Percentiles rank a stretch among this genome's conserved stretches.
Evolutionary conservation across 192 early-diverging fungal species (phyloP).

Genomic region (Spizellomyces sp.): DNA sequence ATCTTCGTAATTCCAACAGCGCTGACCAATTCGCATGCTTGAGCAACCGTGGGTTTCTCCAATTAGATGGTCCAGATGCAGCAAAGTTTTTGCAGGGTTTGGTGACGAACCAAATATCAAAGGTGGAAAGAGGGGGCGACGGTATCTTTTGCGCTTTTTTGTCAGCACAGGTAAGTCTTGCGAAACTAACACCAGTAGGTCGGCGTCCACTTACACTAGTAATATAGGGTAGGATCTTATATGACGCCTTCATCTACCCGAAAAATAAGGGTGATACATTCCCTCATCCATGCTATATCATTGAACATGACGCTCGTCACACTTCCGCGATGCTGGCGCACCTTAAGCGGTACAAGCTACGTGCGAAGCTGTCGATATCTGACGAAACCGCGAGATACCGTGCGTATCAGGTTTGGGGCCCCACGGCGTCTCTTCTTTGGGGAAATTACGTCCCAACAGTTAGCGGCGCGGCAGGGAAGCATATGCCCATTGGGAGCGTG

Average conservation of each 20-base stretch:
- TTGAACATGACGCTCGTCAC: slow-evolving; percentile 74
- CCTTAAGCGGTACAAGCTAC: slow-evolving; percentile 75
- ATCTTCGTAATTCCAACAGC: neutral
- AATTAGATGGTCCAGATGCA: slow-evolving; percentile 66
- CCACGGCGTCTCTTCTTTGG: slow-evolving; percentile 42
- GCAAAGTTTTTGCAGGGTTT: slow-evolving; percentile 89
- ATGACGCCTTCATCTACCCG: slow-evolving; percentile 89
- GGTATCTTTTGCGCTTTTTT: slow-evolving; percentile 85
- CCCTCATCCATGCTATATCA: slow-evolving; percentile 68
- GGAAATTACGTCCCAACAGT: slow-evolving; percentile 1
- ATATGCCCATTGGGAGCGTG: slow-evolving; percentile 25
- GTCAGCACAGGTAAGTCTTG: slow-evolving; percentile 62
- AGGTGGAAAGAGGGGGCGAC: slow-evolving; percentile 66
- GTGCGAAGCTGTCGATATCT: slow-evolving; percentile 72
- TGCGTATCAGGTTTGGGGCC: slow-evolving; percentile 81
- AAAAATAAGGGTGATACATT: slow-evolving; percentile 59
- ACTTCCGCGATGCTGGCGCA: slow-evolving; percentile 59
- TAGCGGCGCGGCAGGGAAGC: slow-evolving; percentile 6
- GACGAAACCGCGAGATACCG: slow-evolving; percentile 65
- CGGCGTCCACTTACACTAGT: neutral
- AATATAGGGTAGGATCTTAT: slow-evolving; percentile 81
- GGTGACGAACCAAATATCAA: slow-evolving; percentile 84
- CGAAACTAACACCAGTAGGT: neutral
- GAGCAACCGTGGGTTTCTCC: slow-evolving; percentile 31
- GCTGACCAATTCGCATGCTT: slow-evolving; percentile 9